A percentile compares a stretch with the other conserved stretches of the same genome.
phyloP scores from a whole-genome alignment of 108 stramenopile genomes.

The Conticribra guillardii region DNA sequence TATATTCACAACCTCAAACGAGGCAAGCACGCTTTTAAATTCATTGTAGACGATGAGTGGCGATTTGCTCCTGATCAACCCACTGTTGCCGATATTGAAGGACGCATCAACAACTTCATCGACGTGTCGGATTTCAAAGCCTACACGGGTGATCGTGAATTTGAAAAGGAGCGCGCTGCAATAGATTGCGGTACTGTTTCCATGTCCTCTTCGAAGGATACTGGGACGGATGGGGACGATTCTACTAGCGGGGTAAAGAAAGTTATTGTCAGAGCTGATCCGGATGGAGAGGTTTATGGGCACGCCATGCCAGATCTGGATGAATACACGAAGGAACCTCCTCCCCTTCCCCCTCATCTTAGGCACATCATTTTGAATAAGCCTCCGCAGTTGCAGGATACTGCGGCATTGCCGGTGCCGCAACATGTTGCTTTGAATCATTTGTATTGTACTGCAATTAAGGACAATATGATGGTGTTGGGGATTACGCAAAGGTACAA shows the following conservation, averaged over 20 bases:
- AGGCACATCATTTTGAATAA: conserved; percentile 99
- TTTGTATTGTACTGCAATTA: conserved; percentile 99
- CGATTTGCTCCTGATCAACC: conserved; percentile 95
- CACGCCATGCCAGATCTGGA: conserved; percentile 94
- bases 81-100: conserved; percentile 97
- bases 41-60: conserved; percentile 99
- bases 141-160: conserved; percentile 93
- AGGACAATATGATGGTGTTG: conserved; percentile 99
- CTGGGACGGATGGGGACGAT: not conserved
- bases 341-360: conserved; percentile 99
- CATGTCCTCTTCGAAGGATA: too few relatives aligned
- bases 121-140: conserved; percentile 97
- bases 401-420: conserved; percentile 93
- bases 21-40: conserved; percentile 98
- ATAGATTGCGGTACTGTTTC: conserved; percentile 57
- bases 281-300: conserved; percentile 87
- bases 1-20: conserved; percentile 97
- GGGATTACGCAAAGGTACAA: conserved; percentile 97
- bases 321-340: conserved; percentile 99
- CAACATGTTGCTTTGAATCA: conserved; percentile 99
- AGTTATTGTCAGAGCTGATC: conserved; percentile 41
- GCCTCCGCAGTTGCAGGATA: conserved; percentile 88
- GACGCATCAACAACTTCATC: conserved; percentile 99
- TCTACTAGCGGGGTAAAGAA: conserved; percentile 5
- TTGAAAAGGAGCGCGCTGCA: conserved; percentile 82